Base-by-base conservation (phyloP, 148 eudicot genomes). In the Selenicereus undatus region DNA sequence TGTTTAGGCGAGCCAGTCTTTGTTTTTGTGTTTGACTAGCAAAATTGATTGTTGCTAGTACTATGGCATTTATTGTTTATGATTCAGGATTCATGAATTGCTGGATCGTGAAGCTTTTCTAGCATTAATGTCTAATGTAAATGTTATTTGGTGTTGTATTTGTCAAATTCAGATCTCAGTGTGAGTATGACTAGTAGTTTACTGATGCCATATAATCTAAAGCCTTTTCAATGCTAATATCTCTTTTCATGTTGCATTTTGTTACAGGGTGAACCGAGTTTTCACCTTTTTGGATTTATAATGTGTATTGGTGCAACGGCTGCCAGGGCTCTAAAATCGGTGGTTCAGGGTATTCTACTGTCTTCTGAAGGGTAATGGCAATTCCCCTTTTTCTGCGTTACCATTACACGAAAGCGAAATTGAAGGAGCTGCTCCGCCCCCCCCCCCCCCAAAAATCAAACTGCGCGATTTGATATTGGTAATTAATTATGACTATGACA, bases 301-400 rank as follows among this genome's bases (percentile, higher is more conserved):
- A 92, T 92, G 94, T 94, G 98, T 81, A 78, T 94, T 22, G 98
- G 93, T 84, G 98, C 98, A 77, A 94, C 98, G 18, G 98, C 98
- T 87, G 98, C 98, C 50, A 90, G 97, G 84, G 98, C 97, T 78
- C 93, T 92, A 51, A 94, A 92, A 82, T 88, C 94, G 8, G 98
- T 94, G 86, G 85, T 94, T 80, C 98, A 94, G 88, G 94, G 98
- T 80, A 94, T 94, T 78, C 88, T 94, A 92, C 91, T 94, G 82
- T 94, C 98, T 75, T 94, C 98, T 76, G 98, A 94, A 90, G 98
- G 98, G 97, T 94, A 91, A 87, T 70, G 29, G 35, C 5, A n/a
- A 24, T 75, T 2, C 69, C 69, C 65, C 14, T 82, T 60, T 43
- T 43, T 35, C 21, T 52, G 66, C 65, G 43, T 80, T 77, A 65